Conservation (phyloP, 2,329 filamentous ascomycete species). For the Albophoma yamanashiensis region DNA sequence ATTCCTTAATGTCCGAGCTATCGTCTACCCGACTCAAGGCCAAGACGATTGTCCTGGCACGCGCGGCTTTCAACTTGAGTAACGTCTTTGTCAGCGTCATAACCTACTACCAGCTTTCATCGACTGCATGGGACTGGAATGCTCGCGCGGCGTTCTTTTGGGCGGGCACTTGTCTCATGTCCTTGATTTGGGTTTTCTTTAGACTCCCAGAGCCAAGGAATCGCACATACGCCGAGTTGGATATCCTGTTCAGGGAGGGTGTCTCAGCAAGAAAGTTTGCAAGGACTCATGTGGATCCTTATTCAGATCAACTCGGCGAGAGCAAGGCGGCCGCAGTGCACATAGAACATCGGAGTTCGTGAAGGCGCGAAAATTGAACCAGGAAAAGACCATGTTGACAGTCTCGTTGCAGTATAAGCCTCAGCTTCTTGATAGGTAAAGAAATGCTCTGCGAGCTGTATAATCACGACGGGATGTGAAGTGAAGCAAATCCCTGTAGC, state of each 20-base stretch:
- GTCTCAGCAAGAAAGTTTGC: constrained; percentile 22
- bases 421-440: no score
- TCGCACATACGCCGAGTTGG: constrained; percentile 30
- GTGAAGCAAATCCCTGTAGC: background rate
- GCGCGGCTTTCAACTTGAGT: constrained; percentile 29
- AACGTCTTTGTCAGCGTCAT: constrained; percentile 40
- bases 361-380: background rate
- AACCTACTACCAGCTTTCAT: constrained; percentile 36
- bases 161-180: constrained; percentile 35
- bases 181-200: constrained; percentile 36
- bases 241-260: constrained; percentile 19
- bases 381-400: background rate
- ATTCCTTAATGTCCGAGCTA: constrained; percentile 40
- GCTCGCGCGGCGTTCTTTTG: constrained; percentile 36
- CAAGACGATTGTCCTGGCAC: constrained; percentile 43
- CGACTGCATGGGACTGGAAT: constrained; percentile 35
- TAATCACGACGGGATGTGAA: background rate
- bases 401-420: background rate
- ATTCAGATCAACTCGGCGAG: constrained; percentile 6
- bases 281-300: constrained; percentile 25
- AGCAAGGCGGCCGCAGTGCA: background rate
- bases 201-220: constrained; percentile 44
- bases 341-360: background rate
- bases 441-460: background rate
- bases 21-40: constrained; percentile 42